Evolutionary conservation across 192 early-diverging fungal species (phyloP).

Genomic region (Funneliformis mosseae): DNA sequence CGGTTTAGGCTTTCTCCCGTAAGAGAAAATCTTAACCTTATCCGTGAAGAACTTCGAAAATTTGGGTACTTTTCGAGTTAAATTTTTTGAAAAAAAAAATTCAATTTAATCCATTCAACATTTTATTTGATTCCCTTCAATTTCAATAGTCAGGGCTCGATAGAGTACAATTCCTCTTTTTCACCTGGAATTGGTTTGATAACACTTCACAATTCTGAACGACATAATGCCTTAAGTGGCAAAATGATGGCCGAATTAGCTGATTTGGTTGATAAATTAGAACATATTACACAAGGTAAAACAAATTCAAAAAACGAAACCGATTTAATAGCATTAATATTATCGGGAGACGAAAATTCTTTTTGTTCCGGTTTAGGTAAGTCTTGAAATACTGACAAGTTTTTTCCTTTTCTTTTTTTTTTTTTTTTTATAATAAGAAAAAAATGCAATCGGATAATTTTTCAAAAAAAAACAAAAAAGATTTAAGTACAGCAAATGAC

Average conservation of each 20-base stretch:
- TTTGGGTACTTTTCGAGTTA: not conserved
- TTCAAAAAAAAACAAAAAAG: conserved; percentile 33
- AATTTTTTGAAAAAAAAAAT: not conserved
- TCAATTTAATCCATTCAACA: not conserved
- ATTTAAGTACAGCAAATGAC: conserved; percentile 53
- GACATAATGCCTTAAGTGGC: conserved; percentile 59
- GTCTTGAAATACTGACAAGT: conserved; percentile 22
- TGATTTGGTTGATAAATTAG: conserved; percentile 53
- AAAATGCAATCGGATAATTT: not conserved
- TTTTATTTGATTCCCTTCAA: not conserved
- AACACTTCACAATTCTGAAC: conserved; percentile 39
- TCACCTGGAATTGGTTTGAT: conserved; percentile 18
- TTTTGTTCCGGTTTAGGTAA: conserved; percentile 34
- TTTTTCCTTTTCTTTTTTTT: too few species aligned
- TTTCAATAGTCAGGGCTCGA: conserved; percentile 3
- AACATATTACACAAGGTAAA: conserved; percentile 28
- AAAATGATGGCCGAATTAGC: conserved; percentile 67
- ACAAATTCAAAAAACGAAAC: not conserved
- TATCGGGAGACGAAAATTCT: conserved; percentile 21
- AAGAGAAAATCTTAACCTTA: not conserved
- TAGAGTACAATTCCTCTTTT: conserved; percentile 20
- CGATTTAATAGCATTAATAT: conserved; percentile 11
- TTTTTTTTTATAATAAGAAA: not conserved
- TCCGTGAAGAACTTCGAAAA: conserved; percentile 18
- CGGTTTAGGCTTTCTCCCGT: not conserved